A percentile compares a stretch with the other conserved stretches of the same genome.
phyloP scores from a whole-genome alignment of 495 filamentous ascomycete species.

The Poronia punctata region DNA sequence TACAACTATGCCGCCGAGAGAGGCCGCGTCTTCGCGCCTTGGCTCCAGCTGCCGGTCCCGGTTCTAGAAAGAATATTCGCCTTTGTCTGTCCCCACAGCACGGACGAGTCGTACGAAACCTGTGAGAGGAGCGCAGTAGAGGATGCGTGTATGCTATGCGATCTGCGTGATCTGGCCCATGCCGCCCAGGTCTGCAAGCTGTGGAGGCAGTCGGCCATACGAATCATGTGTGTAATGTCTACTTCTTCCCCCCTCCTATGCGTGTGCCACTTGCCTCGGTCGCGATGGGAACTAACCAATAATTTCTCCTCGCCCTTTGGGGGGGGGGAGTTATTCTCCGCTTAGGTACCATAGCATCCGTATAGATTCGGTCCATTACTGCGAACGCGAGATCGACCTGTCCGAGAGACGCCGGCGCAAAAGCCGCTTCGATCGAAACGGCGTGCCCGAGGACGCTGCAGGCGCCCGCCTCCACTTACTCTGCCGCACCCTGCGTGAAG shows the following conservation, averaged over 20 bases:
- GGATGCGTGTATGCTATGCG: constrained; percentile 91
- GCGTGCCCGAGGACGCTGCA: constrained; percentile 69
- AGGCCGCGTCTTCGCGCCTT: constrained; percentile 21
- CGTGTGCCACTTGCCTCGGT: background rate
- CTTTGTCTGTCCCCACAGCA: constrained; percentile 75
- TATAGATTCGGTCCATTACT: constrained; percentile 93
- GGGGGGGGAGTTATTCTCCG: background rate
- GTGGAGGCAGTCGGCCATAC: constrained; percentile 56
- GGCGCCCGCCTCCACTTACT: constrained; percentile 69
- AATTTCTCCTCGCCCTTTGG: background rate
- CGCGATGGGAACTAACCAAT: background rate
- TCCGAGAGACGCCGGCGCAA: constrained; percentile 68
- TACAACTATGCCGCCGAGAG: constrained; percentile 14
- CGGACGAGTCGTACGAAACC: constrained; percentile 67
- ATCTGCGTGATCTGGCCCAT: constrained; percentile 82
- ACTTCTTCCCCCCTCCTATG: background rate
- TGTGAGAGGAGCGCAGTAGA: constrained; percentile 77
- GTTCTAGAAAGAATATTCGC: constrained; percentile 69
- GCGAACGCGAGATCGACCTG: constrained; percentile 73
- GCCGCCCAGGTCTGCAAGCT: constrained; percentile 64
- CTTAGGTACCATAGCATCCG: constrained; percentile 79
- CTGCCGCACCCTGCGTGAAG: constrained; percentile 71
- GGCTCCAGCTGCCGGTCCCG: constrained; percentile 47
- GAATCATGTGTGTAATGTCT: constrained; percentile 50
- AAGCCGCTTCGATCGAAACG: constrained; percentile 68